Percentiles rank a stretch among this genome's conserved stretches.
phyloP scores from a whole-genome alignment of 805 yeast species.

The Lachancea mirantina region DNA sequence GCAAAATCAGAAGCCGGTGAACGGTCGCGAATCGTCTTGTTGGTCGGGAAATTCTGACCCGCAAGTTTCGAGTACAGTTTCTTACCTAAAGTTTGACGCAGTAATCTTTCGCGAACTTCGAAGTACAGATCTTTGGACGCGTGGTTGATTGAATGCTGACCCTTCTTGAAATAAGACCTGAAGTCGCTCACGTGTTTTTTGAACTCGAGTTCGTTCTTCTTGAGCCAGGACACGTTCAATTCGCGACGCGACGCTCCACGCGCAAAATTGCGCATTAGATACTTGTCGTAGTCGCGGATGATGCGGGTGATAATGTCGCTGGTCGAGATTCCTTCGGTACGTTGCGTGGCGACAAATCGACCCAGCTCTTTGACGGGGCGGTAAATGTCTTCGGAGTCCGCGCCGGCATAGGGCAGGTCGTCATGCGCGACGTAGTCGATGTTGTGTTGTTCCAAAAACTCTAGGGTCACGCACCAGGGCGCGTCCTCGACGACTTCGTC shows the following conservation, averaged over 20 bases:
- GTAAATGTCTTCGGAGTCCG: conserved; percentile 87
- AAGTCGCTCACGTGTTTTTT: conserved; percentile 86
- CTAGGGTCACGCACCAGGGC: conserved; percentile 90
- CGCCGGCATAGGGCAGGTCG: conserved; percentile 87
- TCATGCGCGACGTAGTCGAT: conserved; percentile 98
- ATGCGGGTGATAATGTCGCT: conserved; percentile 93
- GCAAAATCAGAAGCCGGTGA: conserved; percentile 33
- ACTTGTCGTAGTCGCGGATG: conserved; percentile 92
- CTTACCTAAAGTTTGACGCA: conserved; percentile 30
- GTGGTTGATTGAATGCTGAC: conserved; percentile 58
- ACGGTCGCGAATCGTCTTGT: conserved; percentile 40
- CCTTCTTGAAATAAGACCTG: conserved; percentile 75
- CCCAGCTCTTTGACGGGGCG: conserved; percentile 87
- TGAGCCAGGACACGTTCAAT: conserved; percentile 93
- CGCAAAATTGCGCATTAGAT: conserved; percentile 93
- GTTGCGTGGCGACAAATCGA: conserved; percentile 85
- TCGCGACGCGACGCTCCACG: conserved; percentile 97
- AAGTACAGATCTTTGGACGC: conserved; percentile 78
- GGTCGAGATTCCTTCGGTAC: conserved; percentile 95
- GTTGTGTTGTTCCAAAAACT: conserved; percentile 66
- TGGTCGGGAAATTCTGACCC: conserved; percentile 45
- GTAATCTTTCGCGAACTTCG: conserved; percentile 69
- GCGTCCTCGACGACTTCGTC: conserved; percentile 93
- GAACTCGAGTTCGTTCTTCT: conserved; percentile 91
- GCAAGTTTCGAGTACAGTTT: conserved; percentile 26